A percentile compares a stretch with the other conserved stretches of the same genome.
phyloP scores from a whole-genome alignment of 257 asterid genomes.

The Solanum commersonii region DNA sequence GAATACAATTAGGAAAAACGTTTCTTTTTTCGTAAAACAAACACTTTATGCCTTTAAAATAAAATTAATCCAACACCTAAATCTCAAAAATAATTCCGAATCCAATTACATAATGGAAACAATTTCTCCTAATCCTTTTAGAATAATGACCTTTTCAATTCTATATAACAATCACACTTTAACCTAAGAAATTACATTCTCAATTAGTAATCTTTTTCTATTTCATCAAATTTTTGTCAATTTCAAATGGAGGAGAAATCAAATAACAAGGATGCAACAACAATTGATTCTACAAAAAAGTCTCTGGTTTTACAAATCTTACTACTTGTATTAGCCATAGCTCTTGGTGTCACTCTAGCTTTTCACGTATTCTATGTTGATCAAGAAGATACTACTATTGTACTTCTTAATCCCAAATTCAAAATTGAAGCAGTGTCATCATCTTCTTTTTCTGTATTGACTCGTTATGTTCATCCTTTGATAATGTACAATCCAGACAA shows the following conservation, averaged over 20 bases:
- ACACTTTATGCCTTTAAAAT: too few relatives aligned
- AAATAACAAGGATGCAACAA: background rate
- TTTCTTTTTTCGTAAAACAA: too few relatives aligned
- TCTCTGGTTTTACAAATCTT: background rate
- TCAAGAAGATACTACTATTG: background rate
- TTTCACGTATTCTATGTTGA: background rate
- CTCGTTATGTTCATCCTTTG: background rate
- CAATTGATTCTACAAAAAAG: background rate
- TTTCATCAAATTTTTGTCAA: too few relatives aligned
- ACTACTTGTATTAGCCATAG: background rate
- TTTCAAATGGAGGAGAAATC: background rate
- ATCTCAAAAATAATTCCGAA: too few relatives aligned
- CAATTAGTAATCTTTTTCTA: too few relatives aligned
- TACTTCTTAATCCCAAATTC: background rate
- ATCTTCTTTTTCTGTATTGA: background rate
- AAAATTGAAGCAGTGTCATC: background rate
- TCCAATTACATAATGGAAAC: too few relatives aligned
- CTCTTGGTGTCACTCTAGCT: background rate
- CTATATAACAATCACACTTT: background rate
- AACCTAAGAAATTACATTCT: background rate
- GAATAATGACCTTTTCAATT: too few relatives aligned
- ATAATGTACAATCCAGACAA: background rate
- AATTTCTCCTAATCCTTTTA: too few relatives aligned
- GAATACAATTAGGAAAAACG: too few relatives aligned
- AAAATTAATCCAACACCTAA: too few relatives aligned